Base-by-base conservation (phyloP, 257 asterid genomes). In the Solanum habrochaites region DNA sequence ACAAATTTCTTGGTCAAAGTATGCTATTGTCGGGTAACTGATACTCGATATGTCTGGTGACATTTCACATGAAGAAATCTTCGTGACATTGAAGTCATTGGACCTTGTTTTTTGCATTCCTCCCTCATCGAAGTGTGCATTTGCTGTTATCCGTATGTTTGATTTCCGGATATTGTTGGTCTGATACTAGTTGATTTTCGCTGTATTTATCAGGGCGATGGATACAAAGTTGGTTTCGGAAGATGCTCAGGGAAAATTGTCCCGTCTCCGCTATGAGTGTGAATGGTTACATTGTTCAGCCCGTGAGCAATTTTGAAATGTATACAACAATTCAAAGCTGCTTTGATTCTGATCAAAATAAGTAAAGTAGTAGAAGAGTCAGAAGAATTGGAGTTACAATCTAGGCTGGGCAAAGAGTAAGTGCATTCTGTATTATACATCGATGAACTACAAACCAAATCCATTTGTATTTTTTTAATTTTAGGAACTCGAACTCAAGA, bases 191-290 rank as follows among this genome's bases (percentile, higher is more conserved):
- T 64, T 9, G 11, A 39, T 39, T 83, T 70, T 35, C 11, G 47
- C 82, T 81, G 56, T 60, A 27, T 90, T 90, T 82, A 88, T 89
- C 93, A 94, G 98, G 98, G 95, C 37, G 90, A 91, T 86, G 98
- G 94, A 64, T 93, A 91, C 87, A 91, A 39, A 37, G 89, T 94
- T 84, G 98, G 96, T 73, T 94, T 94, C 42, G 98, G 98, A 75
- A 86, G 82, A 86, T 94, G 98, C 92, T 88, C 94, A 0, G 98
- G 98, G 39, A 94, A 92, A 91, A 89, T 94, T 86, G 77, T 92
- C 85, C 94, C 96, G 14, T 91, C 96, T 8, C 93, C 80, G 66
- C 69, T 29, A 6, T 49, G 45, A 81, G 20, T 31, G 27, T 49
- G 45, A 81, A 6, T 31, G 27, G n/a, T 66, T 31, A 49, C 69